phyloP scores from a whole-genome alignment of 2,329 filamentous ascomycete genomes.

The Paecilomyces niveus region DNA sequence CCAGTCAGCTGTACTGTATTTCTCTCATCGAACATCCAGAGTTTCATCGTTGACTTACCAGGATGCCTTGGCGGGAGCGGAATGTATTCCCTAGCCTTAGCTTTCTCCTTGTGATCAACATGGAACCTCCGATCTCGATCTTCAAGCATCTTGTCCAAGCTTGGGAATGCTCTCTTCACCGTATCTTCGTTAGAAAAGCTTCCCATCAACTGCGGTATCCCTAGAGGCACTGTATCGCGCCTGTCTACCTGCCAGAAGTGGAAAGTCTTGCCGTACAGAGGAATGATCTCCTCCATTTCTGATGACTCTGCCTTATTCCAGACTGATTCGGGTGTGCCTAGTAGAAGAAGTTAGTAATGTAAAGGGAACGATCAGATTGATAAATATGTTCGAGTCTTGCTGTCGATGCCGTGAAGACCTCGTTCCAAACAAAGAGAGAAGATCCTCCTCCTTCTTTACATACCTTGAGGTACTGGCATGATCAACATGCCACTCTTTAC shows the following conservation, averaged over 20 bases:
- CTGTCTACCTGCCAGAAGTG: conserved; percentile 81
- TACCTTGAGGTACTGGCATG: conserved; percentile 28
- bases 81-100: conserved; percentile 47
- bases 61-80: conserved; percentile 20
- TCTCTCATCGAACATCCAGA: not conserved
- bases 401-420: too few species aligned
- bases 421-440: too few species aligned
- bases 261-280: conserved; percentile 75
- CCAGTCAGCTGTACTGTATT: not conserved
- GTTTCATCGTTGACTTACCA: conserved; percentile 18
- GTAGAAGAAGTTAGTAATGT: conserved; percentile 20
- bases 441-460: too few species aligned
- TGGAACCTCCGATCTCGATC: conserved; percentile 51
- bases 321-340: conserved; percentile 42
- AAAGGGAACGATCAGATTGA: conserved; percentile 11
- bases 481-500: conserved; percentile 39
- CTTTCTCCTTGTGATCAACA: conserved; percentile 46
- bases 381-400: conserved; percentile 11
- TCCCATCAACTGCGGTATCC: conserved; percentile 57
- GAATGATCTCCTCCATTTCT: conserved; percentile 71
- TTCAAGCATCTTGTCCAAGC: conserved; percentile 33
- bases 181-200: conserved; percentile 40
- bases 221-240: conserved; percentile 58
- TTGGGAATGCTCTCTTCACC: conserved; percentile 15
- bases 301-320: conserved; percentile 73